Evolutionary conservation across 352 stramenopile species (phyloP), one percentile per base, ranked within the genome.

Genomic region (Pythium oligandrum): DNA sequence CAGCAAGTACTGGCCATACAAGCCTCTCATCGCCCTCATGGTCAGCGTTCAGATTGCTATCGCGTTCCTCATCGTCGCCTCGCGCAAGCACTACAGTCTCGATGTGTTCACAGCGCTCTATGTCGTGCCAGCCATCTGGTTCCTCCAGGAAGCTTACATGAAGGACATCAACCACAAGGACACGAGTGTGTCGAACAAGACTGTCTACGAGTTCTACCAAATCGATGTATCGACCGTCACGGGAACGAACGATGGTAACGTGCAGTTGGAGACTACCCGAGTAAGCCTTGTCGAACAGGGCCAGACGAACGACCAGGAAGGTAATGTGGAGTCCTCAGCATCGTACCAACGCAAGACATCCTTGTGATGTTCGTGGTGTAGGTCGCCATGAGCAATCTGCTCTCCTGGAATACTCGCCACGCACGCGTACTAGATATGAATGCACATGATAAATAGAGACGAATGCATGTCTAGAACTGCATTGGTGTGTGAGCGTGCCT

Each of bases 61-160:
- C 55, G 83, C 88, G 4, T 91, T 95, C 61, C 67, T 96, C 33
- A 96, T 95, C 66, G 71, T 97, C 30, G 87, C 86, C 0, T 77
- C 84, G 34, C 78, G 86, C 49, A 96, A 96, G 70, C 88, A 97
- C 70, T 97, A 97, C 64, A 90, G 79, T 42, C 61, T 96, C 2
- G 88, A 97, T 54, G 86, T 97, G 36, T 88, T 95, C 63, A 78
- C 86, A 38, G 85, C 86, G 44, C 62, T 96, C 37, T 97, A 97
- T 70, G 70, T 96, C 51, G 84, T 93, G 50, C 86, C 86, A 49
- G 63, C 96, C 47, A 69, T 96, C 40, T 97, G 83, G 81, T 66
- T 92, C 44, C 71, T 72, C 2, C 77, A 87, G 40, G 81, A 94
- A 26, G 81, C 83, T 40, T 94, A 94, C 67, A 63, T 70, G 48